Evolutionary conservation across 2,329 filamentous ascomycete genomes (phyloP).

Genomic region (Ophiostoma tasmaniense): DNA sequence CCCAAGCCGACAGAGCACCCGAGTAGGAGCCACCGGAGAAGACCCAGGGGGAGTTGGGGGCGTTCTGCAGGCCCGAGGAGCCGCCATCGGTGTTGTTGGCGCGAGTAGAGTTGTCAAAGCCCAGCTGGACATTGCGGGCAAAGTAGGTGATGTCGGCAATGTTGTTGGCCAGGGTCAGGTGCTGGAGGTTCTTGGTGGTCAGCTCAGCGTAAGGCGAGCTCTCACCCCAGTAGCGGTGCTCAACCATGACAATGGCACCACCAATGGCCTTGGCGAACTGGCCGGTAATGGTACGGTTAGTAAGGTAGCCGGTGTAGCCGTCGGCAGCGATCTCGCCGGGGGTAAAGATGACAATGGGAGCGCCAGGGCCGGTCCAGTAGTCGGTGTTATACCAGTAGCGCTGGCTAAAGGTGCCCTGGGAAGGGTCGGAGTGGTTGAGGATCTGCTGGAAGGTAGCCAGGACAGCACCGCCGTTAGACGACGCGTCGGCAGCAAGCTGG

Average conservation of each 20-base stretch:
- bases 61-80: conserved; percentile 38
- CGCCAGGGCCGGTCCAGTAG: conserved; percentile 34
- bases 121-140: conserved; percentile 37
- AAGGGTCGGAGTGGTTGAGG: conserved; percentile 33
- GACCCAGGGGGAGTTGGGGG: conserved; percentile 46
- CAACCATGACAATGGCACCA: conserved; percentile 33
- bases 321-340: conserved; percentile 33
- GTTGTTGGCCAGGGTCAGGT: conserved; percentile 35
- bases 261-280: conserved; percentile 33
- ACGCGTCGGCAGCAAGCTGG: background rate
- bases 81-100: conserved; percentile 22
- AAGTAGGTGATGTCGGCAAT: conserved; percentile 35
- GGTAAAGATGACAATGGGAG: conserved; percentile 34
- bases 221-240: conserved; percentile 37
- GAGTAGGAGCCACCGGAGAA: conserved; percentile 47
- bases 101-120: conserved; percentile 36
- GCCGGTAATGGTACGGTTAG: conserved; percentile 34
- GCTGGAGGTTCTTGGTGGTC: conserved; percentile 31
- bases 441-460: conserved; percentile 31
- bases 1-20: conserved; percentile 47
- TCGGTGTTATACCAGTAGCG: conserved; percentile 34
- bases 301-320: conserved; percentile 39
- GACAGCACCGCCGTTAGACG: background rate
- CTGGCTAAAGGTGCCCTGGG: conserved; percentile 35
- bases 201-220: conserved; percentile 31